Base-by-base conservation (phyloP, 2,329 filamentous ascomycete species). In the Calonectria pseudoreteaudii region DNA sequence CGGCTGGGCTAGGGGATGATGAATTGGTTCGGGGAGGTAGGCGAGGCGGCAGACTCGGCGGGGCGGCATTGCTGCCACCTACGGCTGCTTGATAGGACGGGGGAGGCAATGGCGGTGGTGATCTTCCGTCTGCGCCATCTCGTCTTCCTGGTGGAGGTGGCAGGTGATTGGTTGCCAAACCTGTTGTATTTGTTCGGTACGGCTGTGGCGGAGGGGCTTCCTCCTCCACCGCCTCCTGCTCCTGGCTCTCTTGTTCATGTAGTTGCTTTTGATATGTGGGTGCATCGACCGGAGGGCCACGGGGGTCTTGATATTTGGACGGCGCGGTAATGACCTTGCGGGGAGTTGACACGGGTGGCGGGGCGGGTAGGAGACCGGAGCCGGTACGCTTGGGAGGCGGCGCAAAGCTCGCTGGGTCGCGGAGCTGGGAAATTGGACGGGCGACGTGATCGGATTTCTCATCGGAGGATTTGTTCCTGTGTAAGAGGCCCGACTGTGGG, bases 351-450 rank as follows among this genome's bases (percentile, higher is more conserved):
- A 77, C 73, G 0, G 80, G 78, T 18, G 81, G 79, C 26, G 82
- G 81, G 23, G 77, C 72, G 4, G 80, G 78, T 18, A 74, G 76
- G 53, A 79, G 81, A 83, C 84, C 89, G 53, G 83, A 76, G 72
- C 81, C 80, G 34, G 83, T 83, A 47, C 85, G 93, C 79, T 91
- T 96, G 0, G 95, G 95, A 31, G 95, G 95, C 30, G 95, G 94
- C 2, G 91, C 95, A 82, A 98, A 98, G 20, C 91, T 90, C 1
- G 91, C 84, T 1, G 95, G 95, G 81, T 98, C 95, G 82, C 91
- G 92, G 36, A 98, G 88, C 4, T 91, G 88, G 11, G 91, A 88
- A 53, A 97, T 86, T 1, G 95, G 95, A 20, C 88, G 87, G 38
- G 90, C 85, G 56, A 85, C 83, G 76, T 88, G 86, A 70, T 83